phyloP scores from a whole-genome alignment of 2,329 filamentous ascomycete genomes.

The Arthrobotrys conoides region DNA sequence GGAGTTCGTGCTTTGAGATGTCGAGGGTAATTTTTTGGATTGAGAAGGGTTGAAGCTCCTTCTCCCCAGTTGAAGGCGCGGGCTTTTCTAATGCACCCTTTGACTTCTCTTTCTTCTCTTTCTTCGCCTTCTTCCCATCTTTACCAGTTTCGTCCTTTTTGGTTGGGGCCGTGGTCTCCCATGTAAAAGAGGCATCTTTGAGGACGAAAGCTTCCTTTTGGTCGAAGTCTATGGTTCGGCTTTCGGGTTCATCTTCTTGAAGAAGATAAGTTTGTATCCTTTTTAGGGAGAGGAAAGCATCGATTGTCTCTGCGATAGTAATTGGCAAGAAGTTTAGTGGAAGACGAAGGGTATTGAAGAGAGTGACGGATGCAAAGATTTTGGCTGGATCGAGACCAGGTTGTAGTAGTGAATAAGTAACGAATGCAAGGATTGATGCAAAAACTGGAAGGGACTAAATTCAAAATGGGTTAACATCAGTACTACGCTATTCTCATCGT shows the following conservation, averaged over 20 bases:
- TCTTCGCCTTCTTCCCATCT: conserved; percentile 86
- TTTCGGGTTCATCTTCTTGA: conserved; percentile 76
- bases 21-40: conserved; percentile 91
- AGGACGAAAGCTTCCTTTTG: conserved; percentile 63
- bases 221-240: conserved; percentile 64
- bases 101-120: conserved; percentile 87
- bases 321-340: conserved; percentile 90
- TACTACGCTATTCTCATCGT: neutral
- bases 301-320: conserved; percentile 88
- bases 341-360: conserved; percentile 92
- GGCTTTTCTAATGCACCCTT: conserved; percentile 85
- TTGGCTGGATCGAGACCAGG: conserved; percentile 80
- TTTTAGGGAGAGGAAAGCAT: conserved; percentile 86
- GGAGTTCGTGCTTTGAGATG: conserved; percentile 91
- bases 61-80: conserved; percentile 66
- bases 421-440: conserved; percentile 94
- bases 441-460: conserved; percentile 82
- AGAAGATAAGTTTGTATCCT: conserved; percentile 90
- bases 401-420: conserved; percentile 79
- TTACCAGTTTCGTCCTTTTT: conserved; percentile 83
- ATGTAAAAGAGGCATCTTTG: conserved; percentile 81
- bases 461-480: conserved; percentile 70
- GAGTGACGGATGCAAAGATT: conserved; percentile 90
- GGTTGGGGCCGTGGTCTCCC: conserved; percentile 79
- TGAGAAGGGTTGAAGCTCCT: conserved; percentile 85